phyloP scores from a whole-genome alignment of 352 stramenopile species.

The Elongisporangium anandrum region DNA sequence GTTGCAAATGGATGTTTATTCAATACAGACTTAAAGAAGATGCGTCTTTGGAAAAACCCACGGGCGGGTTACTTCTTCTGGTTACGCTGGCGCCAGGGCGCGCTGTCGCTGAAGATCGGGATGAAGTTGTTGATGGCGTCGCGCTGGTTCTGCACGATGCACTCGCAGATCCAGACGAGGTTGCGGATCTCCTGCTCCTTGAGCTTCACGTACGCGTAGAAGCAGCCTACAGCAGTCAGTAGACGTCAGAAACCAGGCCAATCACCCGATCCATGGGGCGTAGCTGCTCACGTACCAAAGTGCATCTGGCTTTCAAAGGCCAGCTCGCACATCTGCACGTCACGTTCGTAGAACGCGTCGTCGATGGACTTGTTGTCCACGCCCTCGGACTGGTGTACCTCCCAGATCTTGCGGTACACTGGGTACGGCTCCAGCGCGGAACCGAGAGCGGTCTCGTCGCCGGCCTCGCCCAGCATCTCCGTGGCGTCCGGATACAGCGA shows the following conservation, averaged over 20 bases:
- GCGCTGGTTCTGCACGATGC: constrained; percentile 98
- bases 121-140: constrained; percentile 99
- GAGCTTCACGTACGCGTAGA: constrained; percentile 99
- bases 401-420: constrained; percentile 97
- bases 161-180: constrained; percentile 99
- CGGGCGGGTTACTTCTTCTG: constrained; percentile 43
- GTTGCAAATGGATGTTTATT: not conserved
- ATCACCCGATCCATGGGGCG: not conserved
- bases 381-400: constrained; percentile 91
- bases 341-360: constrained; percentile 98
- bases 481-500: constrained; percentile 97
- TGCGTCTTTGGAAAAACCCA: not conserved
- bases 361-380: constrained; percentile 97
- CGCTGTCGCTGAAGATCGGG: constrained; percentile 95
- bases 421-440: constrained; percentile 93
- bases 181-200: constrained; percentile 99
- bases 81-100: constrained; percentile 85
- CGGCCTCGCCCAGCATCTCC: constrained; percentile 90
- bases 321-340: constrained; percentile 97
- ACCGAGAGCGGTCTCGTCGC: constrained; percentile 86
- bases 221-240: constrained; percentile 53
- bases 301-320: constrained; percentile 99
- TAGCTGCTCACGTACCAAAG: constrained; percentile 69
- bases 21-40: not conserved
- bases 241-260: not conserved